phyloP scores from a whole-genome alignment of 129 eudicot species.

The Chrysanthemum seticuspe region DNA sequence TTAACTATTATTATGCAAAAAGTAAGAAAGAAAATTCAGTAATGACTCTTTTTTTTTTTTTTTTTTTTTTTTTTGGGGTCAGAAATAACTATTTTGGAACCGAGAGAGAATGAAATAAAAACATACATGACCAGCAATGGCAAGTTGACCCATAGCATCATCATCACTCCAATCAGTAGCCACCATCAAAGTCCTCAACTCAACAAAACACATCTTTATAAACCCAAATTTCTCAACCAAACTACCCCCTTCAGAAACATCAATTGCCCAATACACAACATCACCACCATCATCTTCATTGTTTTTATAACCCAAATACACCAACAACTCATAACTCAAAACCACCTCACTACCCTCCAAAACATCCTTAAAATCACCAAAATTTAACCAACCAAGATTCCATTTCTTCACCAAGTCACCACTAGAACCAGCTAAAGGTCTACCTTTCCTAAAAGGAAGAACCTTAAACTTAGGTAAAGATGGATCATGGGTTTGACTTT shows the following conservation, averaged over 20 bases:
- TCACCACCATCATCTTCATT: slow-evolving; percentile 37
- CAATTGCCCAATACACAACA: slow-evolving; percentile 85
- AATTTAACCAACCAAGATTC: slow-evolving; percentile 88
- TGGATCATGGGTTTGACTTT: slow-evolving; percentile 39
- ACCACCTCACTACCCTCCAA: slow-evolving; percentile 57
- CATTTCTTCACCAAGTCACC: slow-evolving; percentile 51
- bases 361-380: slow-evolving; percentile 53
- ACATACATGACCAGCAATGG: slow-evolving; percentile 88
- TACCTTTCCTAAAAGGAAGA: slow-evolving; percentile 75
- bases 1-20: too few relatives aligned
- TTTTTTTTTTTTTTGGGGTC: too few relatives aligned
- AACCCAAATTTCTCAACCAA: slow-evolving; percentile 58
- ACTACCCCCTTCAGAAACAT: slow-evolving; percentile 58
- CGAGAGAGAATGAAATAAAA: neutral
- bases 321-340: slow-evolving; percentile 62
- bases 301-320: slow-evolving; percentile 68
- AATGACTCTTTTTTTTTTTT: too few relatives aligned
- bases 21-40: too few relatives aligned
- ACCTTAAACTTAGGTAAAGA: slow-evolving; percentile 66
- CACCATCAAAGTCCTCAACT: slow-evolving; percentile 85
- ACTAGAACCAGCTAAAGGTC: slow-evolving; percentile 62
- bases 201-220: slow-evolving; percentile 62
- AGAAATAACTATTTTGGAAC: too few relatives aligned
- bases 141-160: slow-evolving; percentile 69
- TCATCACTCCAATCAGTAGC: slow-evolving; percentile 85